These are phyloP conservation scores for Oryza brachyantha DNA, from an alignment of 176 grass and related monocot species.

Conservation along the genomic window DNA sequence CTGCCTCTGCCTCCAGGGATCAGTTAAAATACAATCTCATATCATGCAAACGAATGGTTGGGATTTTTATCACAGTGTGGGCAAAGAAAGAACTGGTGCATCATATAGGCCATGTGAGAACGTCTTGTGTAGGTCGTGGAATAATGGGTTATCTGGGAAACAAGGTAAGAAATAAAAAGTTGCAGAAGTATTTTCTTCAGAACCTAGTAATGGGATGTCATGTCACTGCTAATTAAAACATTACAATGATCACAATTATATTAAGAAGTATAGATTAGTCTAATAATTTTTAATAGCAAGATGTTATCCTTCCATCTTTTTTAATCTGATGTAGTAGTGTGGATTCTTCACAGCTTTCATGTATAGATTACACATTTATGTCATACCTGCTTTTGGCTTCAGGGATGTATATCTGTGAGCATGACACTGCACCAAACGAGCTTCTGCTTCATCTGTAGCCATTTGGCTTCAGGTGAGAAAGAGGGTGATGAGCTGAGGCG, in stretches of 20 bases:
- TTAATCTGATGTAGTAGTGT: neutral
- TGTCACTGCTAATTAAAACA: neutral
- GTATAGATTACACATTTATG: neutral
- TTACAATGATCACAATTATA: neutral
- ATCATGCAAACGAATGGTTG: conserved; percentile 93
- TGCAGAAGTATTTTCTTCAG: neutral
- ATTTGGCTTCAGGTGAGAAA: conserved; percentile 93
- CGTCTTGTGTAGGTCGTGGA: conserved; percentile 77
- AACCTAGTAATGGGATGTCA: neutral
- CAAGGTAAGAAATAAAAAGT: conserved; percentile 56
- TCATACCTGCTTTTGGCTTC: conserved; percentile 44
- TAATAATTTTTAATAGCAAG: neutral
- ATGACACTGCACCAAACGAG: conserved; percentile 84
- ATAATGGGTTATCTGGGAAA: conserved; percentile 95
- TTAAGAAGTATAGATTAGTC: neutral
- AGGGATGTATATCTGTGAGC: conserved; percentile 91
- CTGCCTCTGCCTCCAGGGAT: conserved; percentile 45
- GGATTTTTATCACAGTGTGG: conserved; percentile 90
- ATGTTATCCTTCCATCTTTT: neutral
- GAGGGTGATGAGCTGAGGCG: conserved; percentile 83
- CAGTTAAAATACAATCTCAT: conserved; percentile 83
- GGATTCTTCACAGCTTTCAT: neutral
- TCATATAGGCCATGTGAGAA: conserved; percentile 75
- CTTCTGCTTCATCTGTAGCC: conserved; percentile 92
- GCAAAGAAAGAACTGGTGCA: conserved; percentile 69